Conservation (phyloP, 305 asterid species). For the Solanum hybrid region DNA sequence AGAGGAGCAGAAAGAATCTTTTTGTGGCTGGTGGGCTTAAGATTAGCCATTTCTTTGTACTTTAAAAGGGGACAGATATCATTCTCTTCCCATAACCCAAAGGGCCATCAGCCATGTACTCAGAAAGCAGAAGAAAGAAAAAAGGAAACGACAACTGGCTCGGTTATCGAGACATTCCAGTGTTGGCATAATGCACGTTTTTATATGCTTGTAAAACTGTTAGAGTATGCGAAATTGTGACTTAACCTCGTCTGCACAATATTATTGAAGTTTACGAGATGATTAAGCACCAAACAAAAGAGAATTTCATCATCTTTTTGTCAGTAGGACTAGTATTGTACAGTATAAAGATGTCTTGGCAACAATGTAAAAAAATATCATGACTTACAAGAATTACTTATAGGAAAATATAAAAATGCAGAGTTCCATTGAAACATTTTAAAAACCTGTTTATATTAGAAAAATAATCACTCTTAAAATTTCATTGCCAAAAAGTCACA, state of each 20-base stretch:
- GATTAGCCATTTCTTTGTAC: neutral
- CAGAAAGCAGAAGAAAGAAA: neutral
- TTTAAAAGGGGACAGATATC: neutral
- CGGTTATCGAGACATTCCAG: slow-evolving; percentile 17
- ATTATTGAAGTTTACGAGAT: neutral
- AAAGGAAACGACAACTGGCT: slow-evolving; percentile 6
- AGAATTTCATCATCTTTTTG: neutral
- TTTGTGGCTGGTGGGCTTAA: slow-evolving; percentile 2
- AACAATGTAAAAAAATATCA: neutral
- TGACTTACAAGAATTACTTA: neutral
- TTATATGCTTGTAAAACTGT: slow-evolving; percentile 1
- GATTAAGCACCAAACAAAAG: neutral
- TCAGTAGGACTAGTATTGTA: neutral
- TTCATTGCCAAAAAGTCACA: neutral
- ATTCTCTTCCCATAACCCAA: neutral
- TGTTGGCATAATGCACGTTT: slow-evolving; percentile 6
- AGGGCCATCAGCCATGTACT: neutral
- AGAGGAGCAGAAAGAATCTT: slow-evolving; percentile 3
- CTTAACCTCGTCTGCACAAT: neutral
- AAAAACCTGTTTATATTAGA: neutral
- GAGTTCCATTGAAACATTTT: neutral
- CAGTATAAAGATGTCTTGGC: neutral
- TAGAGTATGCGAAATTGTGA: slow-evolving; percentile 9
- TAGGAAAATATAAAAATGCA: neutral
- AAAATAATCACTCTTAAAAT: neutral